Percentiles rank a stretch among this genome's conserved stretches.
These are phyloP conservation scores for Thelonectria blattea DNA, from an alignment of 2,329 filamentous ascomycete species.

Conservation along the genomic window DNA sequence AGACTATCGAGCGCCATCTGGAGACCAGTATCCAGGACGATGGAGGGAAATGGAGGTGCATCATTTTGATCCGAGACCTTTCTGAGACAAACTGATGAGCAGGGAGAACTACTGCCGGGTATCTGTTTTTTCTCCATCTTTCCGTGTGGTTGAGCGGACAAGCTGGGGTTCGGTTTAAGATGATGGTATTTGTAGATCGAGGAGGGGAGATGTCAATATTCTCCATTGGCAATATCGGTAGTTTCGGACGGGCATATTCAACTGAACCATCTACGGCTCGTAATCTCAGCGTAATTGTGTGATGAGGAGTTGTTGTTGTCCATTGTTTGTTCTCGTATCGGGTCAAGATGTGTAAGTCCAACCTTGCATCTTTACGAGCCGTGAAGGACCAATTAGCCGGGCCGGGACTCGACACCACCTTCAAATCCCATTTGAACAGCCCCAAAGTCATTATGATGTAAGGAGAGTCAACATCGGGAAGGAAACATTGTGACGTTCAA, in stretches of 20 bases:
- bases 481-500: too few relatives aligned
- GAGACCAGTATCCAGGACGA: not conserved
- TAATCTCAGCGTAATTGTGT: not conserved
- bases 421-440: too few relatives aligned
- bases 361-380: too few relatives aligned
- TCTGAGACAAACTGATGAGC: not conserved
- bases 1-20: not conserved
- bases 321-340: too few relatives aligned
- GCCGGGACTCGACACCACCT: too few relatives aligned
- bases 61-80: not conserved
- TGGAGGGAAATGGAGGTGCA: not conserved
- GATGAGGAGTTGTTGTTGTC: not conserved
- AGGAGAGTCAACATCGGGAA: too few relatives aligned
- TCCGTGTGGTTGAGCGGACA: not conserved
- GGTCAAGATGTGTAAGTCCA: too few relatives aligned
- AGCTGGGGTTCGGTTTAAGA: not conserved
- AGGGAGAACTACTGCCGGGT: not conserved
- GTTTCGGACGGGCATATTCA: not conserved
- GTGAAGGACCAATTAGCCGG: too few relatives aligned
- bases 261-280: not conserved
- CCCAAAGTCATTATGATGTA: too few relatives aligned
- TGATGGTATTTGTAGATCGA: not conserved
- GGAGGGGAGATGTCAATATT: too few relatives aligned
- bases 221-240: not conserved
- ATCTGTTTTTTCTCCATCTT: not conserved